phyloP scores from a whole-genome alignment of 805 yeast genomes.

The Wickerhamomyces xylosicus region DNA sequence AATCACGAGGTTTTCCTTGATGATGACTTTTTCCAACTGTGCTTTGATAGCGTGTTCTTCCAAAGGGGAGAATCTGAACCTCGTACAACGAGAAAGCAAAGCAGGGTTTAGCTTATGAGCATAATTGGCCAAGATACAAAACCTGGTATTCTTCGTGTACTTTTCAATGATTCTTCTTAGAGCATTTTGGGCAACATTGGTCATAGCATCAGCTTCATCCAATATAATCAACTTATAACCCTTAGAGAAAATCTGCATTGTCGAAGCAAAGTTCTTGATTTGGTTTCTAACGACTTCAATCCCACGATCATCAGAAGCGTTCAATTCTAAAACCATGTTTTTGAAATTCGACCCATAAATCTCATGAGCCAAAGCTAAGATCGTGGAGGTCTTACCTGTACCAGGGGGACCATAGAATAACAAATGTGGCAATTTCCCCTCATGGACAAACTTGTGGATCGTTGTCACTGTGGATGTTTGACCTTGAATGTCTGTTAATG shows the following conservation, averaged over 20 bases:
- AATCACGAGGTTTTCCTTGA: conserved; percentile 53
- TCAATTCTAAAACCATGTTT: conserved; percentile 88
- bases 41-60: conserved; percentile 54
- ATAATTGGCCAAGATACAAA: conserved; percentile 92
- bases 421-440: conserved; percentile 81
- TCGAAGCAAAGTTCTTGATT: conserved; percentile 91
- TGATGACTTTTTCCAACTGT: conserved; percentile 60
- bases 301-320: conserved; percentile 97
- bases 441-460: conserved; percentile 72
- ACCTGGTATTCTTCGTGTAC: conserved; percentile 89
- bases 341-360: conserved; percentile 74
- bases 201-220: conserved; percentile 96
- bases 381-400: conserved; percentile 86
- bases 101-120: conserved; percentile 96
- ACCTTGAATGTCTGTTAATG: conserved; percentile 83
- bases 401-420: conserved; percentile 95
- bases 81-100: conserved; percentile 83
- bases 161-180: conserved; percentile 75
- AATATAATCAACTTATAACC: conserved; percentile 87
- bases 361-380: conserved; percentile 78
- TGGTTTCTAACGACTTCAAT: conserved; percentile 97
- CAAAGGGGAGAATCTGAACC: conserved; percentile 88
- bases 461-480: conserved; percentile 82
- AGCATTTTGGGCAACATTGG: conserved; percentile 78
- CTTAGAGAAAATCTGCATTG: conserved; percentile 81